Evolutionary conservation across 192 early-diverging fungal species (phyloP).

Genomic region (Phycomyces nitens): DNA sequence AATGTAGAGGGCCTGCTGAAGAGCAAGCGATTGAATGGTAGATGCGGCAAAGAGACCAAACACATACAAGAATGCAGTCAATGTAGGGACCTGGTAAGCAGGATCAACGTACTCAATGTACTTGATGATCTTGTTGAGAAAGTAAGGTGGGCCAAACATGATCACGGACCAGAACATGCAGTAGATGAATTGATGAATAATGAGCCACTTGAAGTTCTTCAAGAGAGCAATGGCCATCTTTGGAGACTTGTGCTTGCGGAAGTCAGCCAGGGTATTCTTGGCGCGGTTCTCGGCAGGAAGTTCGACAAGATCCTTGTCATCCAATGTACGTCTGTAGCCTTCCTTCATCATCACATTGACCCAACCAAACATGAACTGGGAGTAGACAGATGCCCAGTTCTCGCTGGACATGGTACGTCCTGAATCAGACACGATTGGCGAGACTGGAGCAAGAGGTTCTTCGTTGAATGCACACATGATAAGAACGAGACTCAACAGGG

Average conservation of each 20-base stretch:
- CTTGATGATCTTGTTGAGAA: conserved; percentile 52
- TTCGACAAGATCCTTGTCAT: conserved; percentile 48
- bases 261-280: conserved; percentile 21
- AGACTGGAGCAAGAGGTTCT: conserved; percentile 14
- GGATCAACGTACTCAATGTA: conserved; percentile 41
- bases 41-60: conserved; percentile 54
- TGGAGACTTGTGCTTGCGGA: conserved; percentile 3
- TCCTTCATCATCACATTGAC: conserved; percentile 48
- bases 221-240: conserved; percentile 9
- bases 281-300: conserved; percentile 46
- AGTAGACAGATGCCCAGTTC: conserved; percentile 30
- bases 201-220: conserved; percentile 34
- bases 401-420: conserved; percentile 30
- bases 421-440: conserved; percentile 1
- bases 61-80: conserved; percentile 56
- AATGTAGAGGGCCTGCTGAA: conserved; percentile 58
- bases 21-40: conserved; percentile 38
- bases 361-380: conserved; percentile 48
- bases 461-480: conserved; percentile 28
- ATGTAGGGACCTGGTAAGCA: conserved; percentile 3
- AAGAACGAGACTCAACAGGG: conserved; percentile 13
- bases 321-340: conserved; percentile 46
- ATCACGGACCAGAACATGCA: conserved; percentile 19
- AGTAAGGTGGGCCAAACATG: conserved; percentile 53
- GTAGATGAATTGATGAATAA: conserved; percentile 38